A percentile compares a stretch with the other conserved stretches of the same genome.
These are phyloP conservation scores for Fusarium heterosporum DNA, from an alignment of 2,329 filamentous ascomycete genomes.

Conservation along the genomic window DNA sequence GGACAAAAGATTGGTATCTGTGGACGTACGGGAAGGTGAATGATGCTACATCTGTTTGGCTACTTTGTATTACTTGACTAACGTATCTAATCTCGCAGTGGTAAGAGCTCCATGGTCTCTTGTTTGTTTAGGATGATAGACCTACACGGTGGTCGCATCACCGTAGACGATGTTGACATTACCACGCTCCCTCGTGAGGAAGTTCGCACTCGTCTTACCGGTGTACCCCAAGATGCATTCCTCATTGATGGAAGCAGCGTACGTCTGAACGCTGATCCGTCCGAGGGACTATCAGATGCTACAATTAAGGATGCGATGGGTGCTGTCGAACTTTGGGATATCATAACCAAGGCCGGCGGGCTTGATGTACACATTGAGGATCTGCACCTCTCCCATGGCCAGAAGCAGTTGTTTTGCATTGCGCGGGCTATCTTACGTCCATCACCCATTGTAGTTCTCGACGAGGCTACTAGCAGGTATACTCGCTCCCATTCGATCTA, in stretches of 20 bases:
- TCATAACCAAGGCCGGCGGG: constrained; percentile 53
- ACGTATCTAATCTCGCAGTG: constrained; percentile 44
- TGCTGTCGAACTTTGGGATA: constrained; percentile 59
- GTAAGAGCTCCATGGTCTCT: constrained; percentile 59
- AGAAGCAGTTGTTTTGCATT: constrained; percentile 62
- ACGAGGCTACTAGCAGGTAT: constrained; percentile 57
- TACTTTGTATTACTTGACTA: background rate
- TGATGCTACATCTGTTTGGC: rapidly evolving
- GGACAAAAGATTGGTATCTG: constrained; percentile 39
- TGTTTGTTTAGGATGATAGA: constrained; percentile 60
- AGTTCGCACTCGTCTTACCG: constrained; percentile 52
- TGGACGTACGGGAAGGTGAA: constrained; percentile 37
- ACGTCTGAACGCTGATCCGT: constrained; percentile 61
- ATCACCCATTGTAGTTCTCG: constrained; percentile 55
- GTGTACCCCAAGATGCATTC: constrained; percentile 64
- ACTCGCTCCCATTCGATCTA: background rate
- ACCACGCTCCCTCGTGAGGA: constrained; percentile 43
- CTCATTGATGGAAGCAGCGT: constrained; percentile 58
- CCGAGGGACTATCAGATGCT: constrained; percentile 51
- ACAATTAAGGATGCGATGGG: constrained; percentile 58
- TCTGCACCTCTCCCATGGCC: constrained; percentile 57
- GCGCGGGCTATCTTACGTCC: constrained; percentile 58
- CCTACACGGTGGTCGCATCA: constrained; percentile 56
- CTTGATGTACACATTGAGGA: constrained; percentile 51
- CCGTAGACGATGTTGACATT: constrained; percentile 58